Base-by-base conservation (phyloP, 305 asterid species). In the Caryopteris hybrid region DNA sequence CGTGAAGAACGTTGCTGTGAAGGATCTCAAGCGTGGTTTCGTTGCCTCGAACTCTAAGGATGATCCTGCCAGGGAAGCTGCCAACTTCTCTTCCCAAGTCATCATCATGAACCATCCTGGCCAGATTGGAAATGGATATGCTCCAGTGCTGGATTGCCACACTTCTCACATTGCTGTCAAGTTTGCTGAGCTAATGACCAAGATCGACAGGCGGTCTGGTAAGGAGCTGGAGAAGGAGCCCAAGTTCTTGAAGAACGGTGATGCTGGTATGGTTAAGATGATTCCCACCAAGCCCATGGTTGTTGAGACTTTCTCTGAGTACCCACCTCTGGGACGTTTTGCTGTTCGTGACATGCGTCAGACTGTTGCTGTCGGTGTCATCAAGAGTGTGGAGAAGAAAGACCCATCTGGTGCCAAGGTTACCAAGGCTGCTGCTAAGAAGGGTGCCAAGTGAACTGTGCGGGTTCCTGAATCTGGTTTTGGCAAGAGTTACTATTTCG, bases 101-200 rank as follows among this genome's bases (percentile, higher is more conserved):
- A 81, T 81, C 72, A 81, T 81, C 80, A 81, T 76, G 84, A 79
- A 76, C 80, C 87, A 83, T 36, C 87, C 87, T 4, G 87, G 87
- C 0, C 87, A 79, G 79, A 82, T 79, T 3, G 84, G 84, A n/a
- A 69, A 75, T 6, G 84, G 84, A 10, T 79, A 79, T 22, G 80
- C 80, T 12, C 84, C 83, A 13, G 83, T 78, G 56, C 79, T 78
- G 0, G 83, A 78, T 36, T 78, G 83, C 11, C 83, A 78, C 77
- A 78, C 83, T 4, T 78, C 75, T 61, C 83, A 78, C 83, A 78
- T 76, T n/a, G n/a, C n/a, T n/a, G n/a, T n/a, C n/a, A n/a, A n/a
- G n/a, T n/a, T n/a, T n/a, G n/a, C n/a, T n/a, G n/a, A n/a, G n/a
- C n/a, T n/a, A n/a, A n/a, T n/a, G n/a, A n/a, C n/a, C 54, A 78